phyloP scores from a whole-genome alignment of 495 filamentous ascomycete species.

The Bacidia gigantensis region DNA sequence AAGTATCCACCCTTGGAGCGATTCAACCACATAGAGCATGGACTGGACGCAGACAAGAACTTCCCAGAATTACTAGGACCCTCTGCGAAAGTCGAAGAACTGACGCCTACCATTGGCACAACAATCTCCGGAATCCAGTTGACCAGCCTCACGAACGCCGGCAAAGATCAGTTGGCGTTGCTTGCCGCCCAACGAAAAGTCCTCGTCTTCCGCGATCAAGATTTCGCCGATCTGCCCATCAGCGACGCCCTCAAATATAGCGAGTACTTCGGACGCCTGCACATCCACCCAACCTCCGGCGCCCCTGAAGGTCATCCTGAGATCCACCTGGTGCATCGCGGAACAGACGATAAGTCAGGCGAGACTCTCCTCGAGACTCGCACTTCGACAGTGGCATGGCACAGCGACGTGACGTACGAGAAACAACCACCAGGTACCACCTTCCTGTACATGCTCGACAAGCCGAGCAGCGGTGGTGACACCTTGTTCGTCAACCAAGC shows the following conservation, averaged over 20 bases:
- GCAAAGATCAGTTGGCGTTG: constrained; percentile 70
- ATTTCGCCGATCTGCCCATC: constrained; percentile 64
- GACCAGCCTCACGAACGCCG: constrained; percentile 46
- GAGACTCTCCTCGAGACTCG: constrained; percentile 47
- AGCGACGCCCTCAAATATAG: constrained; percentile 55
- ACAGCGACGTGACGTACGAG: constrained; percentile 75
- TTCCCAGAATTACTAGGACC: constrained; percentile 49
- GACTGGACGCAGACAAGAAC: constrained; percentile 52
- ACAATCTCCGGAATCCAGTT: constrained; percentile 69
- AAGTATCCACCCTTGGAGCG: constrained; percentile 50
- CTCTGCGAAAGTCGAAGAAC: constrained; percentile 34
- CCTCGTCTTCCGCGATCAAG: constrained; percentile 67
- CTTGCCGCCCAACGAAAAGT: constrained; percentile 69
- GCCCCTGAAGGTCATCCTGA: constrained; percentile 58
- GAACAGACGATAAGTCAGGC: constrained; percentile 44
- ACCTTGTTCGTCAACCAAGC: constrained; percentile 61
- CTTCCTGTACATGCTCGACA: constrained; percentile 67
- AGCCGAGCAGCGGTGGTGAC: constrained; percentile 63
- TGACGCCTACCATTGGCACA: constrained; percentile 63
- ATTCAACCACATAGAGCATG: constrained; percentile 61
- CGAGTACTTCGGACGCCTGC: constrained; percentile 65
- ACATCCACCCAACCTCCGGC: constrained; percentile 71
- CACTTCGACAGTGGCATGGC: constrained; percentile 62
- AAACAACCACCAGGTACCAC: constrained; percentile 74
- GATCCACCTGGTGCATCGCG: constrained; percentile 66